phyloP scores from a whole-genome alignment of 169 alveolate species.

The Prorocentrum cordatum region DNA sequence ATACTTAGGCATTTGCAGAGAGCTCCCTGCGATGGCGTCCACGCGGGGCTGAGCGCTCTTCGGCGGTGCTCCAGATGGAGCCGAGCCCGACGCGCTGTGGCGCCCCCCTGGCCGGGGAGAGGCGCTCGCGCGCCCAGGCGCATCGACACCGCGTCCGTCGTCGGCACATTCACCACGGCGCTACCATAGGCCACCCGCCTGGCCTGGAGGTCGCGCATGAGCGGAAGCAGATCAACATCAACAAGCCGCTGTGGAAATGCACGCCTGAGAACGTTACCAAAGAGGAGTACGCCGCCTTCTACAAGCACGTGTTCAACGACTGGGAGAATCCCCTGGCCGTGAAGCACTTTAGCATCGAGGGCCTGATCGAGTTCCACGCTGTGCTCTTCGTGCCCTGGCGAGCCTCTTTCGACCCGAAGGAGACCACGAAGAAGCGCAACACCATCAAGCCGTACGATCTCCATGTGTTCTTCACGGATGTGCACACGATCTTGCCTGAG shows the following conservation, averaged over 20 bases:
- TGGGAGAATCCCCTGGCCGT: conserved; percentile 86
- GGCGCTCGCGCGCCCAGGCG: no score
- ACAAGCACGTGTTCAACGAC: conserved; percentile 96
- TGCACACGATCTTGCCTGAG: conserved; percentile 98
- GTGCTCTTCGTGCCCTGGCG: conserved; percentile 97
- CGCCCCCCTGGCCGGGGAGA: no score
- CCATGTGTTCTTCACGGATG: conserved; percentile 99
- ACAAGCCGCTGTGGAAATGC: conserved; percentile 98
- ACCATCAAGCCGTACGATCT: conserved; percentile 97
- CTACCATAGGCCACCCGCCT: no score
- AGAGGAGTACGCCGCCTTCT: conserved; percentile 98
- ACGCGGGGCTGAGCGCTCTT: no score
- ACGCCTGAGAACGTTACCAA: conserved; percentile 95
- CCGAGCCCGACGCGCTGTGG: no score
- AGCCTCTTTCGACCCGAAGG: conserved; percentile 99
- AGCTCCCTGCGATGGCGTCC: no score
- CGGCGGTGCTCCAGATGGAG: no score
- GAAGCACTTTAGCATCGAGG: conserved; percentile 58
- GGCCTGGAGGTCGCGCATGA: conserved; percentile 94
- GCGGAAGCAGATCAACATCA: conserved; percentile 95
- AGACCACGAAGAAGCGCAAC: conserved; percentile 96
- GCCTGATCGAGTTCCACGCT: conserved; percentile 97
- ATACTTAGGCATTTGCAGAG: no score
- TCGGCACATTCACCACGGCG: no score
- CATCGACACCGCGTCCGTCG: no score